A percentile compares a stretch with the other conserved stretches of the same genome.
Conservation (phyloP, 805 yeast species). For the Starmerella ratchasimensis region DNA sequence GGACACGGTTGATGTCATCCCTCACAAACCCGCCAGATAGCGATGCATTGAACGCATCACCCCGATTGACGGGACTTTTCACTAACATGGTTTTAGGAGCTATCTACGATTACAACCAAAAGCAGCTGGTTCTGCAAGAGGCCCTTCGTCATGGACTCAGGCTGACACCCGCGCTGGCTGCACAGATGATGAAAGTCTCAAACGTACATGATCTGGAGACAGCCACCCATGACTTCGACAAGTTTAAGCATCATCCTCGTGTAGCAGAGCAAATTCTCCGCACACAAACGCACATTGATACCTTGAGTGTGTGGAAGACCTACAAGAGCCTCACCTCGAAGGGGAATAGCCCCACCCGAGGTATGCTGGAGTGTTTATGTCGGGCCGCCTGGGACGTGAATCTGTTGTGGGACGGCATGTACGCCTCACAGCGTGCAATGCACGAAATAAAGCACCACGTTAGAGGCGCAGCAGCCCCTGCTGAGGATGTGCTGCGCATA, state of each 20-base stretch:
- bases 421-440: conserved; percentile 48
- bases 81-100: conserved; percentile 10
- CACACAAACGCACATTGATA: conserved; percentile 20
- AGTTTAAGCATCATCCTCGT: conserved; percentile 5
- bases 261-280: conserved; percentile 24
- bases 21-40: neutral
- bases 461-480: conserved; percentile 27
- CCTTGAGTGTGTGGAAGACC: conserved; percentile 25
- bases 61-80: conserved; percentile 4
- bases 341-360: conserved; percentile 22
- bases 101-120: conserved; percentile 3
- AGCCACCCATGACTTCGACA: neutral
- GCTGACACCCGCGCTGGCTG: conserved; percentile 9
- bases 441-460: conserved; percentile 38
- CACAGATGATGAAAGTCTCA: conserved; percentile 4
- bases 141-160: conserved; percentile 6
- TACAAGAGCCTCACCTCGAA: conserved; percentile 21
- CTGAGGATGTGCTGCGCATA: conserved; percentile 24
- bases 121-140: conserved; percentile 5
- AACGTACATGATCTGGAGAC: conserved; percentile 6
- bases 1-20: conserved; percentile 1
- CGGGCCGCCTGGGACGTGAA: conserved; percentile 31
- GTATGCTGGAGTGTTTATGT: conserved; percentile 34
- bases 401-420: conserved; percentile 37
- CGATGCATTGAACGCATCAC: conserved; percentile 16